Evolutionary conservation across 768 basidiomycete genomes (phyloP), one percentile per base, ranked within the genome.

Genomic region (Pisolithus albus): DNA sequence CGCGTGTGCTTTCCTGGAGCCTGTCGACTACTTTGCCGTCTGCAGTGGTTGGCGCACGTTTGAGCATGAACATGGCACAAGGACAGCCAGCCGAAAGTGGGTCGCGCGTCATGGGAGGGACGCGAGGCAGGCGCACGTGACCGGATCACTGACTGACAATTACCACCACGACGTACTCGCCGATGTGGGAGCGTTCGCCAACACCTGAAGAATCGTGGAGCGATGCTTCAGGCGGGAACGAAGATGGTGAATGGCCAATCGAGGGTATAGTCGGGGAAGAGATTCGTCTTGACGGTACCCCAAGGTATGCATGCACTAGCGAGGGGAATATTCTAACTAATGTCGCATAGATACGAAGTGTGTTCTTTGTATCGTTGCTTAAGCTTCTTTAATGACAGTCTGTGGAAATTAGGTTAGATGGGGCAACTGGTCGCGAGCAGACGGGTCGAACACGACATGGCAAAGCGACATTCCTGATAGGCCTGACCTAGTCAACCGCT

Each of bases 21-120:
- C 82, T 74, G 59, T 86, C 82, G 5, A 88, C 72, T 10, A 74
- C 68, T 58, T 79, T 81, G 26, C 88, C 88, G 52, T 90, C 87
- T 18, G 72, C 68, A 1, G 83, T 87, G 0, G 82, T 84, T 23
- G 88, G 88, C 9, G 71, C 66, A 13, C 87, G 80, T 52, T 78
- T 80, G 30, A 91, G 73, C 88, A 91, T 90, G 51, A 60, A 57
- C 46, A 56, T 58, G 51, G 7, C n/a, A 39, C 15, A 19, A 26
- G n/a, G 34, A 16, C 36, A 53, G 26, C 49, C 34, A 3, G 39
- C 13, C 7, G 23, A 26, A 32, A 21, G 21, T 40, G 26, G 26
- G 26, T 26, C 26, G 32, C 21, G 26, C 30, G 46, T 23, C 24
- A 37, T 30, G 23, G 19, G 15, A 7, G 7, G 30, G 26, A 45